A percentile compares a stretch with the other conserved stretches of the same genome.
Evolutionary conservation across 495 filamentous ascomycete genomes (phyloP).

Genomic region (Hypoxylon fragiforme): DNA sequence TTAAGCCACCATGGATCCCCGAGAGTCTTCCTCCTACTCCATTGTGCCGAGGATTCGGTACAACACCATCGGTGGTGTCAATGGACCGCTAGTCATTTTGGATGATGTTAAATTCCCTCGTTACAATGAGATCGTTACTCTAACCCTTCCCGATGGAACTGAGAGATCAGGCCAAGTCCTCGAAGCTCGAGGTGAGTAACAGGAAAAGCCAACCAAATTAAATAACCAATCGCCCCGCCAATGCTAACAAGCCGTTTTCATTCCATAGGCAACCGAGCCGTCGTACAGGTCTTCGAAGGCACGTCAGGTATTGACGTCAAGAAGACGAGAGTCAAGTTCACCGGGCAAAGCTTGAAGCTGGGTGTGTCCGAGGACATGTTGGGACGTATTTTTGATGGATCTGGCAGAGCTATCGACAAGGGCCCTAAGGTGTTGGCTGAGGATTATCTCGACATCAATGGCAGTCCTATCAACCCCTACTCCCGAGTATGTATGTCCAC

Average conservation of each 20-base stretch:
- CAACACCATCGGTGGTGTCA: constrained; percentile 98
- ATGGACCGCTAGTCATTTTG: constrained; percentile 94
- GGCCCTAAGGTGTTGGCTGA: constrained; percentile 97
- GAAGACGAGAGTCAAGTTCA: constrained; percentile 98
- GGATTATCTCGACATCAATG: constrained; percentile 98
- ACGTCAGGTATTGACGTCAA: constrained; percentile 97
- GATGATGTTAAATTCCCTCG: constrained; percentile 98
- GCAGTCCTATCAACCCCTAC: constrained; percentile 98
- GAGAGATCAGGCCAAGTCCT: constrained; percentile 94
- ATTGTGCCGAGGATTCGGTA: constrained; percentile 88
- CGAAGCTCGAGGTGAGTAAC: constrained; percentile 80
- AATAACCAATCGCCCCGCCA: background rate
- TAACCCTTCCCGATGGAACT: constrained; percentile 94
- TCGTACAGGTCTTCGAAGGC: constrained; percentile 98
- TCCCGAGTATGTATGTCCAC: constrained; percentile 68
- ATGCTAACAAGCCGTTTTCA: constrained; percentile 27
- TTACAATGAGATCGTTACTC: constrained; percentile 96
- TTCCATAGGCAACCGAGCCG: constrained; percentile 75
- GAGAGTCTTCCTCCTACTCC: constrained; percentile 70
- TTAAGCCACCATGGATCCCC: constrained; percentile 69
- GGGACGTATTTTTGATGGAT: constrained; percentile 98
- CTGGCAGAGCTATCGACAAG: constrained; percentile 96
- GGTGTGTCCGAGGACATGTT: constrained; percentile 99
- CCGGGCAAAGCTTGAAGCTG: constrained; percentile 93
- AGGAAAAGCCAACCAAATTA: background rate